A percentile compares a stretch with the other conserved stretches of the same genome.
These are phyloP conservation scores for Termitomyces sp. DNA, from an alignment of 768 basidiomycete species.

Conservation along the genomic window DNA sequence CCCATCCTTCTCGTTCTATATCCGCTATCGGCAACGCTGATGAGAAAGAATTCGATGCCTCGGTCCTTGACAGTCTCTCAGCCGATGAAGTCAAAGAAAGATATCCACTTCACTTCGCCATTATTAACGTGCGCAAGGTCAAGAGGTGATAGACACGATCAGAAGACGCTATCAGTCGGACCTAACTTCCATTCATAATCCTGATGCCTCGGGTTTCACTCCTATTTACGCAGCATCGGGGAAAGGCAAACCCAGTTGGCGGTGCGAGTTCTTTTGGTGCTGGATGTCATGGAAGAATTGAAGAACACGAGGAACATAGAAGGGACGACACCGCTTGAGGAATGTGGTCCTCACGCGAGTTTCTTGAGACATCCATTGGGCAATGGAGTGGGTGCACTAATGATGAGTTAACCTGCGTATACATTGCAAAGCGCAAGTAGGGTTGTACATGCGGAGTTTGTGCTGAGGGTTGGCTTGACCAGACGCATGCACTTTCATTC, in stretches of 20 bases:
- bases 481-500: conserved; percentile 10
- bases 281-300: neutral
- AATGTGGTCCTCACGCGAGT: neutral
- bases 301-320: neutral
- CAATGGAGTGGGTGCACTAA: neutral
- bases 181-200: neutral
- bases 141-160: neutral
- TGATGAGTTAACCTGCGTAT: conserved; percentile 3
- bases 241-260: neutral
- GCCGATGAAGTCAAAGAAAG: neutral
- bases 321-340: conserved; percentile 2
- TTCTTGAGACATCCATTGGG: neutral
- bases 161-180: neutral
- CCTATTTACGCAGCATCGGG: neutral
- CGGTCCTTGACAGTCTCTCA: neutral
- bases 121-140: neutral
- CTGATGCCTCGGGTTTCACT: neutral
- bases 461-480: conserved; percentile 19
- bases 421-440: conserved; percentile 12
- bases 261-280: neutral
- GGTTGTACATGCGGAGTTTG: conserved; percentile 13
- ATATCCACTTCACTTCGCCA: conserved; percentile 1
- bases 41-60: neutral
- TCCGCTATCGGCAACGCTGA: neutral
- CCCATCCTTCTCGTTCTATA: conserved; percentile 2